phyloP scores from a whole-genome alignment of 1,284 basidiomycete genomes.

The Microbotryum scabiosae region DNA sequence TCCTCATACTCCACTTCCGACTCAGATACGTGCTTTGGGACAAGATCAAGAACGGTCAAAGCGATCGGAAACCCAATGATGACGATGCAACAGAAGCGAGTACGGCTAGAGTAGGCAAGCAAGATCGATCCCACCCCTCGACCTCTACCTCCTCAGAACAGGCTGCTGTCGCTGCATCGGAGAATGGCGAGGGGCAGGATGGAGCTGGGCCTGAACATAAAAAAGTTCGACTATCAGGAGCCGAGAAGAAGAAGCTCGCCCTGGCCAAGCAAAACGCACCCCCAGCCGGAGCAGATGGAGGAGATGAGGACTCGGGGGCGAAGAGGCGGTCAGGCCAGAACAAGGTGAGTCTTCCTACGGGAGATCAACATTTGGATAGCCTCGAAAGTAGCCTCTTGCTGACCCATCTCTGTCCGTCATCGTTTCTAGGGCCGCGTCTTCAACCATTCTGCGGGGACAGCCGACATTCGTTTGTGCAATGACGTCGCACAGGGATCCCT shows the following conservation, averaged over 20 bases:
- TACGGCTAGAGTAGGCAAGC: conserved; percentile 27
- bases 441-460: conserved; percentile 39
- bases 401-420: too few species aligned
- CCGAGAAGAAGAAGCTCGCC: conserved; percentile 28
- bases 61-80: conserved; percentile 40
- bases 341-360: conserved; percentile 58
- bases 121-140: neutral
- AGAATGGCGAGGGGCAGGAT: neutral
- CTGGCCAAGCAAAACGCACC: conserved; percentile 7
- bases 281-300: neutral
- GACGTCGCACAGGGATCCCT: conserved; percentile 57
- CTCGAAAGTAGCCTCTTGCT: too few species aligned
- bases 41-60: conserved; percentile 33
- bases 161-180: too few species aligned
- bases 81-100: conserved; percentile 62
- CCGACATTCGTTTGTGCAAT: conserved; percentile 68
- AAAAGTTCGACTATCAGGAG: conserved; percentile 22
- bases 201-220: conserved; percentile 17
- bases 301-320: neutral
- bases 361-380: too few species aligned
- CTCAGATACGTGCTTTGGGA: conserved; percentile 54
- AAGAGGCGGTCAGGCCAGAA: conserved; percentile 52
- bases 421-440: conserved; percentile 16
- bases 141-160: neutral
- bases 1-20: neutral